Base-by-base conservation (phyloP, 345 rosid species). In the Eucalyptus cloeziana region DNA sequence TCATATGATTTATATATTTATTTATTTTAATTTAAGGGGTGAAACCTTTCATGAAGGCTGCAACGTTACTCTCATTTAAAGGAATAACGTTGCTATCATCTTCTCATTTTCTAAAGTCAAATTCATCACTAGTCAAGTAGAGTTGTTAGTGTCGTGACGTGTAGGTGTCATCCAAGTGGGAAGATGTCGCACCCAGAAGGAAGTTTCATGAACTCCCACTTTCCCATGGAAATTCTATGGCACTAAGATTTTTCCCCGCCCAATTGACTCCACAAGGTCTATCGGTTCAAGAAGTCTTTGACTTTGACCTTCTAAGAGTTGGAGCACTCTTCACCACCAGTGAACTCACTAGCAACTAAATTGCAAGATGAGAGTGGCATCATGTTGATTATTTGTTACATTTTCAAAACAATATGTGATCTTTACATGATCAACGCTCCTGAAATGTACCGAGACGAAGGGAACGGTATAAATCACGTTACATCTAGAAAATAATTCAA, bases 161-260 rank as follows among this genome's bases (percentile, higher is more conserved):
- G n/a, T 1, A 5, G 2, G 15, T 10, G n/a, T 2, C 3, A 3
- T 60, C 7, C 67, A 27, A 25, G 67, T 27, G n/a, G 13, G 67
- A 60, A 25, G n/a, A 60, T 3, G 1, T 60, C 15, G 2, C 1
- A 1, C 67, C 2, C 7, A 5, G 13, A 1, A 60, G 67, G n/a
- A 60, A 25, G n/a, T 60, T 60, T 60, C 67, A 11, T 25, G n/a
- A 5, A 58, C 40, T 40, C 40, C 40, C n/a, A 58, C 64, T 58
- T 58, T 5, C 3, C 6, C 14, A 0, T 10, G 13, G n/a, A 58
- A 25, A 58, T 58, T 25, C n/a, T 25, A 25, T 10, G n/a, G 64
- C 64, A 58, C n/a, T 4, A 1, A 58, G 64, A 58, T 10, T 58
- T 58, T 58, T 25, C n/a, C 64, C 1, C 4, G 0, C 5, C n/a